A percentile compares a stretch with the other conserved stretches of the same genome.
Conservation (phyloP, 2,329 filamentous ascomycete species). For the Venturiaceae sp. region DNA sequence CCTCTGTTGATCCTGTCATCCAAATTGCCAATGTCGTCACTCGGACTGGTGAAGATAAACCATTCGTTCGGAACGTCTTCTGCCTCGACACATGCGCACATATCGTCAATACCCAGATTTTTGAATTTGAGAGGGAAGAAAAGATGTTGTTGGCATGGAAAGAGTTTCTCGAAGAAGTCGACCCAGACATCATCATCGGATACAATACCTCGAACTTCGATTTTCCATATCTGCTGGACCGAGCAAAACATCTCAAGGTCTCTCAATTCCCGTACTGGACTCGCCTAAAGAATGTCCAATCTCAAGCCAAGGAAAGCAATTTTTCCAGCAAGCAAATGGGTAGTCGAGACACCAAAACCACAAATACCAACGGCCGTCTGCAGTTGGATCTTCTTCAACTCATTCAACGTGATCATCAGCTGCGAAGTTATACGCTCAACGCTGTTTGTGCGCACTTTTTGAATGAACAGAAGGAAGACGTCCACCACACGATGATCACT, state of each 20-base stretch:
- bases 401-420: conserved; percentile 86
- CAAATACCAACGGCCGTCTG: conserved; percentile 87
- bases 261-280: conserved; percentile 79
- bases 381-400: conserved; percentile 93
- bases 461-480: conserved; percentile 96
- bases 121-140: conserved; percentile 71
- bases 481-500: conserved; percentile 98
- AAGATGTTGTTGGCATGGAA: conserved; percentile 92
- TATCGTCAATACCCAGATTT: conserved; percentile 89
- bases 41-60: conserved; percentile 86
- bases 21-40: conserved; percentile 97
- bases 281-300: conserved; percentile 60
- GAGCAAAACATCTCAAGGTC: conserved; percentile 76
- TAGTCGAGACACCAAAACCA: conserved; percentile 85
- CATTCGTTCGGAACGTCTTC: conserved; percentile 94
- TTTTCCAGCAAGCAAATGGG: conserved; percentile 99
- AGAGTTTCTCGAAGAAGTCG: conserved; percentile 78
- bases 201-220: conserved; percentile 99
- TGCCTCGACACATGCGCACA: conserved; percentile 84
- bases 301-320: conserved; percentile 66
- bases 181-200: conserved; percentile 95
- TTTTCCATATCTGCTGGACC: conserved; percentile 88
- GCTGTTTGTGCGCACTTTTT: conserved; percentile 92
- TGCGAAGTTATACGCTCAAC: conserved; percentile 94
- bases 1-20: conserved; percentile 85